Conservation (phyloP, 2,329 filamentous ascomycete genomes). For the Colletotrichum musae region DNA sequence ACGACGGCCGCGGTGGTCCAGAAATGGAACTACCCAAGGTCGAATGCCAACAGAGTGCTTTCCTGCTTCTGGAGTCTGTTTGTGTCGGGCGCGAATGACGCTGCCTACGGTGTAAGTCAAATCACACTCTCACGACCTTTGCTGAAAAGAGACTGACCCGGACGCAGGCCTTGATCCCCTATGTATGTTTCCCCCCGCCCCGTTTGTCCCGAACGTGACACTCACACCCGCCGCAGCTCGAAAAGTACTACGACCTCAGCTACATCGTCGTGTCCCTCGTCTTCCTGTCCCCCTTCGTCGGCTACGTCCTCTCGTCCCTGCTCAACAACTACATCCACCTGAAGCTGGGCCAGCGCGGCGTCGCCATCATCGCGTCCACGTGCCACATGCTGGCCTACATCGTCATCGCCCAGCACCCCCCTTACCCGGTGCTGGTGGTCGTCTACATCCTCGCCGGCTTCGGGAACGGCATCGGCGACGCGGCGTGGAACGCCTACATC, state of each 20-base stretch:
- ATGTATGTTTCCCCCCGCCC: conserved; percentile 55
- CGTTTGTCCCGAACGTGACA: conserved; percentile 46
- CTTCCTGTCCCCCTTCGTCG: conserved; percentile 76
- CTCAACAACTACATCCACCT: conserved; percentile 67
- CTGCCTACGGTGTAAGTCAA: conserved; percentile 68
- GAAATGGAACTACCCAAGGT: conserved; percentile 64
- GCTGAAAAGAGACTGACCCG: conserved; percentile 34
- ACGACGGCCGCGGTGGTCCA: conserved; percentile 44
- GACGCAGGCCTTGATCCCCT: conserved; percentile 63
- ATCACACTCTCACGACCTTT: not conserved
- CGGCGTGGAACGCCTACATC: conserved; percentile 68
- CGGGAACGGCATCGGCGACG: conserved; percentile 76
- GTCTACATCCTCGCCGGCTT: conserved; percentile 78
- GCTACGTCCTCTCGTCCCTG: conserved; percentile 74
- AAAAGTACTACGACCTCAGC: conserved; percentile 70
- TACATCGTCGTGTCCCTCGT: conserved; percentile 76
- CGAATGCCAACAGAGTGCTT: conserved; percentile 63
- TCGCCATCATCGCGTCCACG: conserved; percentile 71
- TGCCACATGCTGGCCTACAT: conserved; percentile 77
- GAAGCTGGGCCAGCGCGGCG: conserved; percentile 65
- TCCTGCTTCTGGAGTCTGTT: conserved; percentile 72
- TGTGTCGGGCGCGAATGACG: conserved; percentile 71
- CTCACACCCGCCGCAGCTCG: conserved; percentile 36
- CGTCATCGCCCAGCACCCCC: conserved; percentile 75
- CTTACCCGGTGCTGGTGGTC: conserved; percentile 76